phyloP scores from a whole-genome alignment of 352 stramenopile genomes.

The Elongisporangium prolatum region DNA sequence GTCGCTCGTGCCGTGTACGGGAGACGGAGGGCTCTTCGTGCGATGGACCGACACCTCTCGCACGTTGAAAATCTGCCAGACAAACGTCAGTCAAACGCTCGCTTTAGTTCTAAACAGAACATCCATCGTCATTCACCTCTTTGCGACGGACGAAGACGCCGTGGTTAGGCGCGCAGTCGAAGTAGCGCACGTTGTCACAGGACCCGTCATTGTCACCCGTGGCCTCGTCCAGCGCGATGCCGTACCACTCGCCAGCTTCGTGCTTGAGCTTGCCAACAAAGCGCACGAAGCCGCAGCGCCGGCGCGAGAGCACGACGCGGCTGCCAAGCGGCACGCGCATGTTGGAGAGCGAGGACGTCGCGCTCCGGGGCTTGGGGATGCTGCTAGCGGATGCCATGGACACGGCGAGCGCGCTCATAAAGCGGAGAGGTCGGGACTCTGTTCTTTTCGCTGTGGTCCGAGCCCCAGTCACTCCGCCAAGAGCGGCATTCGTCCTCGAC shows the following conservation, averaged over 20 bases:
- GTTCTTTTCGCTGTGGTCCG: background rate
- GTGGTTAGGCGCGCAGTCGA: conserved; percentile 42
- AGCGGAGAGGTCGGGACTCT: background rate
- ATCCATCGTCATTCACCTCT: conserved; percentile 16
- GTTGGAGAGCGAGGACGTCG: conserved; percentile 13
- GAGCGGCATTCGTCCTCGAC: background rate
- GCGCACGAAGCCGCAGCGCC: conserved; percentile 48
- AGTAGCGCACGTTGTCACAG: conserved; percentile 46
- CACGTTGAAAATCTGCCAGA: conserved; percentile 35
- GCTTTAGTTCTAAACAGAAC: background rate
- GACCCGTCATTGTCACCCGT: conserved; percentile 53
- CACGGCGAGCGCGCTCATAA: background rate
- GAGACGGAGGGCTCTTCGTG: conserved; percentile 40
- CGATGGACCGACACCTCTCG: conserved; percentile 26
- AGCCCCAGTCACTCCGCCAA: background rate
- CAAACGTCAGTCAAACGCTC: background rate
- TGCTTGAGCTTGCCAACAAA: conserved; percentile 55
- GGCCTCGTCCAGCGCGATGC: conserved; percentile 55
- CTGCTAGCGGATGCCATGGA: conserved; percentile 20
- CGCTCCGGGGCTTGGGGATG: conserved; percentile 20
- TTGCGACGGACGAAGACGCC: conserved; percentile 64
- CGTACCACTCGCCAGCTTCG: conserved; percentile 63
- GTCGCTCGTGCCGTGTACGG: conserved; percentile 33
- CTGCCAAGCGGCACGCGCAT: conserved; percentile 51
- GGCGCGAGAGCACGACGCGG: conserved; percentile 49